Conservation (phyloP, 257 asterid genomes). For the Penstemon newberryi region DNA sequence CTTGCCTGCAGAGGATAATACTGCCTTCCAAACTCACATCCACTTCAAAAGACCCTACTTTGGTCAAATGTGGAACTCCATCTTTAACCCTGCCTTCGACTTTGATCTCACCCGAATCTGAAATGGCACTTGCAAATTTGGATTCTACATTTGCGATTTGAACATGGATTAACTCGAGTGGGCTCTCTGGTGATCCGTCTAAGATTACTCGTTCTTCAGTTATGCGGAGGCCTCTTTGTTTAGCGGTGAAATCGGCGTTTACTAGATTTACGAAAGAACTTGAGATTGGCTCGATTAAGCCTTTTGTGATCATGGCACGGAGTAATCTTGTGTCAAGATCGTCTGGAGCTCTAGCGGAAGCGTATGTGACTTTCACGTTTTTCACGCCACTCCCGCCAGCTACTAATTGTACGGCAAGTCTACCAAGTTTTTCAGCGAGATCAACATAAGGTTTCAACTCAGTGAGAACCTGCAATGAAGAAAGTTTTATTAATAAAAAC, state of each 20-base stretch:
- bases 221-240: conserved; percentile 67
- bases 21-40: conserved; percentile 79
- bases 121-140: conserved; percentile 63
- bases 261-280: conserved; percentile 54
- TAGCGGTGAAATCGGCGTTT: conserved; percentile 73
- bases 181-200: conserved; percentile 64
- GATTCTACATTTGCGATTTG: conserved; percentile 70
- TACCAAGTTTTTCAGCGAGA: conserved; percentile 67
- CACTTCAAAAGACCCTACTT: conserved; percentile 67
- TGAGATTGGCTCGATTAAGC: conserved; percentile 69
- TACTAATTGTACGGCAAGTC: conserved; percentile 68
- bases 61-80: conserved; percentile 62
- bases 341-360: conserved; percentile 70
- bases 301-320: conserved; percentile 74
- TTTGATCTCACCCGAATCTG: conserved; percentile 58
- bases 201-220: conserved; percentile 57
- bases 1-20: conserved; percentile 68
- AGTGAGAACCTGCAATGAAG: conserved; percentile 46
- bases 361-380: conserved; percentile 53
- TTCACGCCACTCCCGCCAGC: conserved; percentile 73
- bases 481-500: conserved; percentile 4
- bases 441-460: conserved; percentile 62
- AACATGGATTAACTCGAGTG: conserved; percentile 62
- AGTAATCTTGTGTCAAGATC: conserved; percentile 67
- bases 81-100: conserved; percentile 69